Evolutionary conservation across 2,329 filamentous ascomycete genomes (phyloP).

Genomic region (Aspergillus unguis): DNA sequence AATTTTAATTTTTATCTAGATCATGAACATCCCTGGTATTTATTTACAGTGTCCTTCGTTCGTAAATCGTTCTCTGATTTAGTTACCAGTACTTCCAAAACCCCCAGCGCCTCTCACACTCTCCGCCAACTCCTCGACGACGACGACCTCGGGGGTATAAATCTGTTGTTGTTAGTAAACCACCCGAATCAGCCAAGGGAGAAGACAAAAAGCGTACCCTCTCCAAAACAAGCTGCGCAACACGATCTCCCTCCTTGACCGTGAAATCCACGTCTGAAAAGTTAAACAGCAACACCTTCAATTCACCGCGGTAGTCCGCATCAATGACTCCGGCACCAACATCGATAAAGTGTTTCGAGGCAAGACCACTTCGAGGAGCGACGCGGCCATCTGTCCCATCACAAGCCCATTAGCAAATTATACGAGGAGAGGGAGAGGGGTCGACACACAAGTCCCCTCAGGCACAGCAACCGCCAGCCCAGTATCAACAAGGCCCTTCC

Average conservation of each 20-base stretch:
- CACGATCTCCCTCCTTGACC: constrained; percentile 79
- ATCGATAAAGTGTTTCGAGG: constrained; percentile 92
- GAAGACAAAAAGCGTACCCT: constrained; percentile 47
- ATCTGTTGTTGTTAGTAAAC: constrained; percentile 52
- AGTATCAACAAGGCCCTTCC: constrained; percentile 83
- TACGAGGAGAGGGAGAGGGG: background rate
- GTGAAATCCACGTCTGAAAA: constrained; percentile 77
- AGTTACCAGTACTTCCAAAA: constrained; percentile 77
- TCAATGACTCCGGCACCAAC: constrained; percentile 96
- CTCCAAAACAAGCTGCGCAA: constrained; percentile 92
- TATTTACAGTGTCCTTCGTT: background rate
- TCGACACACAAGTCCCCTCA: constrained; percentile 72
- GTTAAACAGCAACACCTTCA: constrained; percentile 96
- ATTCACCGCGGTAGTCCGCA: constrained; percentile 89
- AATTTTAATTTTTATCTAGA: background rate
- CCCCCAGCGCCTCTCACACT: constrained; percentile 87
- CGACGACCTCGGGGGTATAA: constrained; percentile 85
- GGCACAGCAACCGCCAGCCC: constrained; percentile 90
- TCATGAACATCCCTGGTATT: background rate
- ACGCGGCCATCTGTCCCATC: constrained; percentile 70
- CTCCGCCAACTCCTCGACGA: constrained; percentile 82
- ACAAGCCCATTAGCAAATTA: background rate
- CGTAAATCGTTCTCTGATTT: background rate
- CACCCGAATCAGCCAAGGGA: background rate
- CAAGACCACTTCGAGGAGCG: constrained; percentile 85